phyloP scores from a whole-genome alignment of 2,329 filamentous ascomycete species.

The Colletotrichum salicis region DNA sequence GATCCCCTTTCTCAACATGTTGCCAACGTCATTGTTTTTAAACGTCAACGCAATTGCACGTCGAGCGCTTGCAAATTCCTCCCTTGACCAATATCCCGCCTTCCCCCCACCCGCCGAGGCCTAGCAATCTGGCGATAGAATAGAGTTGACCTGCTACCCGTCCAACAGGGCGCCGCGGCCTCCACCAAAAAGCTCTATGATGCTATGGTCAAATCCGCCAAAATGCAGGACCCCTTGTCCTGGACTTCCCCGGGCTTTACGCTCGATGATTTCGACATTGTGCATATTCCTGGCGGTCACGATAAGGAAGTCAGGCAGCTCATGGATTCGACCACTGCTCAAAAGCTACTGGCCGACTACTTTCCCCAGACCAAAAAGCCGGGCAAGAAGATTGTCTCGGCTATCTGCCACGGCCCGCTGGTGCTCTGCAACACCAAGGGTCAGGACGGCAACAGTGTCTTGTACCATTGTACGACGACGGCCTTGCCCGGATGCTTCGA shows the following conservation, averaged over 20 bases:
- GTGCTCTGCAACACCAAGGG: slow-evolving; percentile 56
- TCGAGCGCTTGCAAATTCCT: neutral
- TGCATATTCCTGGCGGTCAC: slow-evolving; percentile 64
- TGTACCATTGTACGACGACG: slow-evolving; percentile 59
- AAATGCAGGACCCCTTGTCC: slow-evolving; percentile 54
- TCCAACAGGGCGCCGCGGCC: slow-evolving; percentile 54
- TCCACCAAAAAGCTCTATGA: slow-evolving; percentile 54
- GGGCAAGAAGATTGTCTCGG: slow-evolving; percentile 55
- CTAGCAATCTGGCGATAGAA: neutral
- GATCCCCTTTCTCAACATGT: slow-evolving; percentile 1
- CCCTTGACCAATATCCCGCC: neutral
- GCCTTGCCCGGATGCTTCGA: slow-evolving; percentile 61
- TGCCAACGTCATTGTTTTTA: neutral
- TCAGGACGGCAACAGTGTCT: slow-evolving; percentile 54
- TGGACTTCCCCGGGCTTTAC: slow-evolving; percentile 58
- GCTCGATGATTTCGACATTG: slow-evolving; percentile 57
- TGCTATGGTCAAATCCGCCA: slow-evolving; percentile 53
- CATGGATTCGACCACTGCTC: slow-evolving; percentile 58
- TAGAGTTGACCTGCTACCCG: slow-evolving; percentile 4
- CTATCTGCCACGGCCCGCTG: slow-evolving; percentile 65
- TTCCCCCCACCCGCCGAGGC: neutral
- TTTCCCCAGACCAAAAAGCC: slow-evolving; percentile 60
- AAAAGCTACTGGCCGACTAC: slow-evolving; percentile 55
- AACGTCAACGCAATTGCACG: neutral
- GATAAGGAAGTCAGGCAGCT: slow-evolving; percentile 63